phyloP scores from a whole-genome alignment of 352 stramenopile genomes.

The Globisporangium carolinianum region DNA sequence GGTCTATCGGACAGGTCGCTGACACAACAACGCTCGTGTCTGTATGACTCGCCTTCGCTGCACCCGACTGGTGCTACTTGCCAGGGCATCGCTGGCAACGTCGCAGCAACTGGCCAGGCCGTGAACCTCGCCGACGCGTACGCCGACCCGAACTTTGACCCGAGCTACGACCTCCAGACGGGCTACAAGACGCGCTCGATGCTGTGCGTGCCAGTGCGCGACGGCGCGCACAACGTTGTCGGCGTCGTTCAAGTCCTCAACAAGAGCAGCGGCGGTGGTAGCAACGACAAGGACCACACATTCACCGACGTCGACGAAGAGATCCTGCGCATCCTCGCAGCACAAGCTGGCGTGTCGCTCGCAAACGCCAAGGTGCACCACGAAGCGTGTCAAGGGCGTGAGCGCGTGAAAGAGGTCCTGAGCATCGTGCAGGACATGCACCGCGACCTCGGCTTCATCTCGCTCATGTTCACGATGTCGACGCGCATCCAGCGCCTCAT shows the following conservation, averaged over 20 bases:
- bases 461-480: conserved; percentile 90
- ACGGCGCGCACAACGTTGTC: conserved; percentile 71
- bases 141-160: conserved; percentile 90
- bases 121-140: conserved; percentile 93
- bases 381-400: conserved; percentile 36
- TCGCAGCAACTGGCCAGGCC: conserved; percentile 66
- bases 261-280: conserved; percentile 47
- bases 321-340: conserved; percentile 77
- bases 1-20: too few species aligned
- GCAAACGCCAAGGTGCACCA: conserved; percentile 79
- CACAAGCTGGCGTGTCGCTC: conserved; percentile 81
- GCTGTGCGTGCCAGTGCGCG: conserved; percentile 87
- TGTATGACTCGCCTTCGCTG: background rate
- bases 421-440: conserved; percentile 90
- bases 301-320: conserved; percentile 89
- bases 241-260: conserved; percentile 90
- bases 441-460: conserved; percentile 84
- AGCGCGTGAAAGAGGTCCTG: conserved; percentile 76
- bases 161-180: conserved; percentile 86
- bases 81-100: conserved; percentile 84
- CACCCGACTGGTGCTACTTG: background rate
- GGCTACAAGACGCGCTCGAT: conserved; percentile 90
- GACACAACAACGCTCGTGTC: too few species aligned
- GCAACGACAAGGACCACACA: conserved; percentile 47
- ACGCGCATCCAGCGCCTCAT: conserved; percentile 82